Evolutionary conservation across 176 grass and related monocot genomes (phyloP).

Genomic region (Rhynchospora pubera): DNA sequence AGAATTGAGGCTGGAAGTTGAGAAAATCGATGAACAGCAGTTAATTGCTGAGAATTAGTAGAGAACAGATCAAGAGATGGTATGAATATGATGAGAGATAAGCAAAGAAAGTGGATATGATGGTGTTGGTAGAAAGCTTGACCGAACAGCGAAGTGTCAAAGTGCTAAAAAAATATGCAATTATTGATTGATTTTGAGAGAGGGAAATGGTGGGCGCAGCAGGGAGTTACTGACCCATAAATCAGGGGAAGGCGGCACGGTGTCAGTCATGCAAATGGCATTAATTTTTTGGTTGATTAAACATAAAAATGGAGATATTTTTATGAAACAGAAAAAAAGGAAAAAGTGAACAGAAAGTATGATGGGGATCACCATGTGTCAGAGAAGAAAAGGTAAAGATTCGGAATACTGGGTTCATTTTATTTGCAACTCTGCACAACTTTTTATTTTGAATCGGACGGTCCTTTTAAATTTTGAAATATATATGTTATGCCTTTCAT

Average conservation of each 20-base stretch:
- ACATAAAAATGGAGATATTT: constrained; percentile 1
- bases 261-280: not conserved
- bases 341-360: not conserved
- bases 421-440: not conserved
- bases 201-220: constrained; percentile 15
- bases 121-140: constrained; percentile 23
- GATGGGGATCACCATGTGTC: constrained; percentile 1
- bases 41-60: constrained; percentile 2
- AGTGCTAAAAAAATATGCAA: constrained; percentile 2
- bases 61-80: not conserved
- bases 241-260: not conserved
- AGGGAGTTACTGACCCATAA: constrained; percentile 12
- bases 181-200: constrained; percentile 22
- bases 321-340: not conserved
- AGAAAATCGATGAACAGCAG: not conserved
- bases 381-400: not conserved
- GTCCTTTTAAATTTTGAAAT: not conserved
- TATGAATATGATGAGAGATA: not conserved
- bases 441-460: not conserved
- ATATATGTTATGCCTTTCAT: not conserved
- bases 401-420: not conserved
- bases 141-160: constrained; percentile 2
- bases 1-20: not conserved
- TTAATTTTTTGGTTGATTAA: not conserved
- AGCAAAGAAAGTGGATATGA: constrained; percentile 11